Base-by-base conservation (phyloP, 164 flowering plant genomes). In the Echeveria elegans region DNA sequence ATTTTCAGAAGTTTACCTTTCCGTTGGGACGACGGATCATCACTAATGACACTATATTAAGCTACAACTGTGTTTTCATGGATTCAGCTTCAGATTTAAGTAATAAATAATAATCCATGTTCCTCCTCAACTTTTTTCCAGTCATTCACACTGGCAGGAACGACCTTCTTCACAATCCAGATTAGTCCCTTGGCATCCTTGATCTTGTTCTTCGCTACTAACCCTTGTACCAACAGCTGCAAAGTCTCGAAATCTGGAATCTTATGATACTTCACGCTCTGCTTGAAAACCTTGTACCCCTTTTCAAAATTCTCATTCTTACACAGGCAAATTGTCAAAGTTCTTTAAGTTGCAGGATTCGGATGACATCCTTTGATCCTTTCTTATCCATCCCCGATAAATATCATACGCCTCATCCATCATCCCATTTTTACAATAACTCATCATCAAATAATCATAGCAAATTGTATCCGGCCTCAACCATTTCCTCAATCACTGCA, bases 281-380 rank as follows among this genome's bases (percentile, higher is more conserved):
- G 69, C 77, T 87, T 82, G 19, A 81, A 86, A 66, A 91, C 81
- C 80, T 78, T 73, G 63, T 81, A 81, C 34, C 69, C 96, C 34
- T 61, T 71, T 56, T 73, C 82, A 65, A 69, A 83, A 67, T 79
- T 72, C 56, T 72, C 90, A 61, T 43, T 71, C 72, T 69, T 73
- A 71, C 85, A 83, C 66, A 82, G 53, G 66, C 83, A 69, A 77
- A 67, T 72, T 15, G 86, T 71, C 76, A 82, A 66, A 18, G 78
- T 82, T 76, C 91, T 78, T 75, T 80, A 92, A 24, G 92, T 89
- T 0, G 86, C 82, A 4, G 88, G 86, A 83, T 89, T 88, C 19
- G 89, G 86, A 12, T 70, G 61, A 63, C 85, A n/a, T n/a, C n/a
- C n/a, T n/a, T n/a, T n/a, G n/a, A 83, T n/a, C 83, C 83, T 60